Percentiles rank a stretch among this genome's conserved stretches.
These are phyloP conservation scores for Trametes punicea DNA, from an alignment of 768 basidiomycete species.

Conservation along the genomic window DNA sequence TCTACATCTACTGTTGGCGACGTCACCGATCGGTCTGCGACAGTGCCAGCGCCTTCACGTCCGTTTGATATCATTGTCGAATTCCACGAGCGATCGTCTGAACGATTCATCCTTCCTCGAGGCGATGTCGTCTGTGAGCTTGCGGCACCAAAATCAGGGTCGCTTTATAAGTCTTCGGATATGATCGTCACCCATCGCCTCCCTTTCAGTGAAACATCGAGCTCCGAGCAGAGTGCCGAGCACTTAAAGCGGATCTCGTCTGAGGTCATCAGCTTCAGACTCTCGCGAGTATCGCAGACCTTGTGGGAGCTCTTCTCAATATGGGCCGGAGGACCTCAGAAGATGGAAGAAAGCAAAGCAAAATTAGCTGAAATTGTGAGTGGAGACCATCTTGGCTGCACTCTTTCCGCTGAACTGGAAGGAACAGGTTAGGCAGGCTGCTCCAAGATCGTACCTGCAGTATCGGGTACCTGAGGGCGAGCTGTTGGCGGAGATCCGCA, in stretches of 20 bases:
- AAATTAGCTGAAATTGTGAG: slow-evolving; percentile 48
- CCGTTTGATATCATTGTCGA: slow-evolving; percentile 75
- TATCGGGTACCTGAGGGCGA: slow-evolving; percentile 55
- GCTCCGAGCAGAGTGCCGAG: background rate
- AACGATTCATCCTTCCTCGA: slow-evolving; percentile 69
- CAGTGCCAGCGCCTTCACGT: slow-evolving; percentile 35
- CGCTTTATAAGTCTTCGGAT: slow-evolving; percentile 1
- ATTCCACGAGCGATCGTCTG: slow-evolving; percentile 58
- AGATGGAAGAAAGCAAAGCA: slow-evolving; percentile 46
- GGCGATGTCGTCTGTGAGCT: slow-evolving; percentile 50
- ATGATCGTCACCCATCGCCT: slow-evolving; percentile 33
- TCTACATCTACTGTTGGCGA: background rate
- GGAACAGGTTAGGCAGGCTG: slow-evolving; percentile 34
- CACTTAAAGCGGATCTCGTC: slow-evolving; percentile 17
- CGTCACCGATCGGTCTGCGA: background rate
- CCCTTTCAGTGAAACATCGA: slow-evolving; percentile 37
- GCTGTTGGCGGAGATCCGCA: slow-evolving; percentile 56
- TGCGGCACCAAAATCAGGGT: slow-evolving; percentile 8
- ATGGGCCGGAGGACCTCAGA: slow-evolving; percentile 60
- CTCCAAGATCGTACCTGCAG: slow-evolving; percentile 50
- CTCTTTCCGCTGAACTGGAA: background rate
- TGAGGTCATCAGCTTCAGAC: slow-evolving; percentile 43
- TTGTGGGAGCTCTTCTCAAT: slow-evolving; percentile 57
- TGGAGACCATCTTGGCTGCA: background rate
- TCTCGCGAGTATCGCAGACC: slow-evolving; percentile 45